Percentiles rank a stretch among this genome's conserved stretches.
Conservation (phyloP, 768 basidiomycete genomes). For the Suillus ampliporus region DNA sequence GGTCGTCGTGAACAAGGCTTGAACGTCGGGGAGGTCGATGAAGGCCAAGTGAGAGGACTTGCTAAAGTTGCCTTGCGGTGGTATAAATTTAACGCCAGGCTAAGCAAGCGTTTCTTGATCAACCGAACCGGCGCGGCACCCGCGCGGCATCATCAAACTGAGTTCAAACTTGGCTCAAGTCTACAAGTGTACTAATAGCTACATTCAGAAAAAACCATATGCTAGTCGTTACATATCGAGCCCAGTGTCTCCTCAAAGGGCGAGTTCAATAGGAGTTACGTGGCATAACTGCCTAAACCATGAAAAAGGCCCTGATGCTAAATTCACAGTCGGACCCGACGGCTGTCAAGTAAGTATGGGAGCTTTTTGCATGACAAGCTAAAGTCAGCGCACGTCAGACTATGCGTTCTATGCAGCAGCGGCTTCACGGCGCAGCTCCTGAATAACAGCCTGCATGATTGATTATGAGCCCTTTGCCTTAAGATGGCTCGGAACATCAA, state of each 20-base stretch:
- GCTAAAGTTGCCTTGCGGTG: conserved; percentile 8
- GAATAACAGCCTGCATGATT: conserved; percentile 71
- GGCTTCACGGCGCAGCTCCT: conserved; percentile 80
- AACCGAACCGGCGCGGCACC: conserved; percentile 10
- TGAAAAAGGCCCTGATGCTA: not conserved
- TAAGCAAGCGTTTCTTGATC: conserved; percentile 5
- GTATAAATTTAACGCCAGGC: conserved; percentile 6
- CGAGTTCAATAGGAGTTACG: not conserved
- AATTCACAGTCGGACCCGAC: conserved; percentile 5
- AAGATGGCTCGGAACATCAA: conserved; percentile 10
- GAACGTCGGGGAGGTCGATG: conserved; percentile 13
- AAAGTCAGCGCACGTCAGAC: conserved; percentile 32
- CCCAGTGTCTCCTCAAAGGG: not conserved
- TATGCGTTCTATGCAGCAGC: conserved; percentile 37
- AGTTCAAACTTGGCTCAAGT: conserved; percentile 12
- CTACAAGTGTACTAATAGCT: not conserved
- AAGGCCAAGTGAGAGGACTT: conserved; percentile 12
- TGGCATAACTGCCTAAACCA: not conserved
- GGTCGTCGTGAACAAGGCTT: conserved; percentile 19
- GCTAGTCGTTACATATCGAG: not conserved
- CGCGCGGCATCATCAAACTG: conserved; percentile 12
- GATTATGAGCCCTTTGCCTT: not conserved
- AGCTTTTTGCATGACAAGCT: not conserved
- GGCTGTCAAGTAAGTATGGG: not conserved
- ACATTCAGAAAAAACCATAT: not conserved